These are phyloP conservation scores for Articulospora tetracladia DNA, from an alignment of 495 filamentous ascomycete species.

Conservation along the genomic window DNA sequence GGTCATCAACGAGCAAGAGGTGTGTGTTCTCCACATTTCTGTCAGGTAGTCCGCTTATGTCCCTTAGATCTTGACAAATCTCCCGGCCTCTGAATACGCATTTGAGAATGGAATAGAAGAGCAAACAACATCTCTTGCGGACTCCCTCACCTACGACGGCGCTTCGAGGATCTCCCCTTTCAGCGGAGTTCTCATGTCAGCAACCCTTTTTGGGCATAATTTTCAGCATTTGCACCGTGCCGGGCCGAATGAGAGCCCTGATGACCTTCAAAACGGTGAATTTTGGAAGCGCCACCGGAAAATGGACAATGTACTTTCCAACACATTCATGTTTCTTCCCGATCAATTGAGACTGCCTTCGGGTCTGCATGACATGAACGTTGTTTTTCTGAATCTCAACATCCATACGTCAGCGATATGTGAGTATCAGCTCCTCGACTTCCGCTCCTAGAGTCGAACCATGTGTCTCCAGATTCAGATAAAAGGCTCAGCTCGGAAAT, in stretches of 20 bases:
- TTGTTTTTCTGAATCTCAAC: constrained; percentile 92
- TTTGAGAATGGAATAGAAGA: constrained; percentile 73
- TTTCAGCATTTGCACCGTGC: constrained; percentile 88
- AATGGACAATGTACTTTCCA: constrained; percentile 84
- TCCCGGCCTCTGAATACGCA: constrained; percentile 79
- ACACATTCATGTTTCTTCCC: constrained; percentile 78
- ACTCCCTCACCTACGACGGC: constrained; percentile 66
- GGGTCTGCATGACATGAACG: constrained; percentile 75
- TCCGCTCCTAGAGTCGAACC: too few relatives aligned
- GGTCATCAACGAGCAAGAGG: constrained; percentile 83
- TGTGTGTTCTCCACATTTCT: constrained; percentile 38
- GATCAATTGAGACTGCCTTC: constrained; percentile 73
- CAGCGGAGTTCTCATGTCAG: constrained; percentile 76
- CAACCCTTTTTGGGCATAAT: constrained; percentile 89
- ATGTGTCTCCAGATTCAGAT: too few relatives aligned
- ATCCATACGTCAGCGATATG: constrained; percentile 95
- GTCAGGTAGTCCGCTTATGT: background rate
- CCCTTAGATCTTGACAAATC: constrained; percentile 64
- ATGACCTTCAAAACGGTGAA: constrained; percentile 77
- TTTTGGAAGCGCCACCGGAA: constrained; percentile 93
- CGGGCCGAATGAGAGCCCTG: constrained; percentile 71
- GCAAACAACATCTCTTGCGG: constrained; percentile 58
- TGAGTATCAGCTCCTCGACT: too few relatives aligned
- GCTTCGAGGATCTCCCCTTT: constrained; percentile 69
- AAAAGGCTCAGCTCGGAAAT: too few relatives aligned